Conservation (phyloP, 2,329 filamentous ascomycete genomes). For the Alternaria sp. region DNA sequence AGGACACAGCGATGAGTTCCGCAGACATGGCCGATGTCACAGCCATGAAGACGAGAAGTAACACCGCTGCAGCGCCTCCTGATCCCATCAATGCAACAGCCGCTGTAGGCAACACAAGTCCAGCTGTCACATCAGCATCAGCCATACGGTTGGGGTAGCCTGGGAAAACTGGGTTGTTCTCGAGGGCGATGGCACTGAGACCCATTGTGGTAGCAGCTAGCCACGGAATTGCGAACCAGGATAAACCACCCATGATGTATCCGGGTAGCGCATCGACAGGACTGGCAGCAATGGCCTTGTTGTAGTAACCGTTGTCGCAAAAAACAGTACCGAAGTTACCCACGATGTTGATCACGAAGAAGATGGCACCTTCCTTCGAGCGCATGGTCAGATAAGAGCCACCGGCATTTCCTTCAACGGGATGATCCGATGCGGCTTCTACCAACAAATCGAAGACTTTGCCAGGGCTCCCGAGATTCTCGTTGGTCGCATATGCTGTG, state of each 20-base stretch:
- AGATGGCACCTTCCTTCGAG: conserved; percentile 80
- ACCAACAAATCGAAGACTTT: conserved; percentile 81
- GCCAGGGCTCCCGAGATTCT: conserved; percentile 75
- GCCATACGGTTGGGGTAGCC: conserved; percentile 77
- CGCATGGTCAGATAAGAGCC: conserved; percentile 90
- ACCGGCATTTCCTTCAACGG: conserved; percentile 78
- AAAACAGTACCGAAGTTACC: conserved; percentile 88
- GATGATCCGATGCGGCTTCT: conserved; percentile 72
- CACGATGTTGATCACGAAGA: conserved; percentile 90
- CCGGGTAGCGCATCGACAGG: conserved; percentile 87
- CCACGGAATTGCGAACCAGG: conserved; percentile 95
- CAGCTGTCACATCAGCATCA: conserved; percentile 77
- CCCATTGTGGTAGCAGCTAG: conserved; percentile 89
- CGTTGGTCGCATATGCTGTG: conserved; percentile 78
- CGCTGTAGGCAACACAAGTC: conserved; percentile 84
- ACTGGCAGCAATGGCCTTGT: conserved; percentile 89
- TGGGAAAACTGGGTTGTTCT: conserved; percentile 75
- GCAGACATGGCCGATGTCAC: conserved; percentile 85
- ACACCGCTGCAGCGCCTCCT: conserved; percentile 78
- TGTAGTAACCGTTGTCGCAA: conserved; percentile 86
- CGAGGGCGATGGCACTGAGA: conserved; percentile 79
- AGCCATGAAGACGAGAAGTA: conserved; percentile 88
- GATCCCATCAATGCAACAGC: conserved; percentile 83
- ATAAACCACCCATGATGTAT: conserved; percentile 85
- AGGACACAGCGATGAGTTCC: conserved; percentile 86